Base-by-base conservation (phyloP, 306 rosid genomes). In the Sicyos baderoa region DNA sequence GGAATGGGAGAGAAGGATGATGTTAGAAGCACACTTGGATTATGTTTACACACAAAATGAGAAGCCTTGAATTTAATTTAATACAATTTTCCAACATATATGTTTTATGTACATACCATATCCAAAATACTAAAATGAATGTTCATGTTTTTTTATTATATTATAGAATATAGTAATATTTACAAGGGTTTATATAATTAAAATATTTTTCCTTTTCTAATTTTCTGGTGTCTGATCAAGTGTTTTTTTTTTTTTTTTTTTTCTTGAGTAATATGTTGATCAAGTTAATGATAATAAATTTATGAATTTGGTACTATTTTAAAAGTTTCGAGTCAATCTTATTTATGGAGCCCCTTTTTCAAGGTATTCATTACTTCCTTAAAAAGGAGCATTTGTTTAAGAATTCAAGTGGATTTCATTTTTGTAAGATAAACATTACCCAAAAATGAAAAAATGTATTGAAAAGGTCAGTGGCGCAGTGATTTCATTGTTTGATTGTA, bases 1-100 rank as follows among this genome's bases (percentile, higher is more conserved):
- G 55, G 82, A 61, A 42, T 79, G 86, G 70, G 57, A 4, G 68
- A 82, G 88, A 72, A 91, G 90, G 80, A 83, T 88, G 86, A 76
- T 78, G 69, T 78, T 75, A 37, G 86, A 91, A 59, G 91, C 88
- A 7, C 95, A 91, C 78, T 82, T 91, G 86, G 97, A 91, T 77
- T 91, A 91, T 80, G 89, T 91, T 64, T 86, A 91, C 76, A 91
- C 95, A 44, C 91, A 91, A 58, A 73, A 83, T 64, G 83, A 68
- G 42, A 77, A 80, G 70, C 95, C 91, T 59, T 87, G 80, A 68
- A 66, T 19, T 37, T n/a, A n/a, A 25, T 1, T 25, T 0, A 17
- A 40, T 40, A 19, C 6, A 29, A 60, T 35, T 61, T 35, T 35
- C 45, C 22, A 60, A 37, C 44, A 11, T 8, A 62, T 40, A 40